Evolutionary conservation across 1,139 yeast species (phyloP).

Genomic region (Arxiozyma bovina): DNA sequence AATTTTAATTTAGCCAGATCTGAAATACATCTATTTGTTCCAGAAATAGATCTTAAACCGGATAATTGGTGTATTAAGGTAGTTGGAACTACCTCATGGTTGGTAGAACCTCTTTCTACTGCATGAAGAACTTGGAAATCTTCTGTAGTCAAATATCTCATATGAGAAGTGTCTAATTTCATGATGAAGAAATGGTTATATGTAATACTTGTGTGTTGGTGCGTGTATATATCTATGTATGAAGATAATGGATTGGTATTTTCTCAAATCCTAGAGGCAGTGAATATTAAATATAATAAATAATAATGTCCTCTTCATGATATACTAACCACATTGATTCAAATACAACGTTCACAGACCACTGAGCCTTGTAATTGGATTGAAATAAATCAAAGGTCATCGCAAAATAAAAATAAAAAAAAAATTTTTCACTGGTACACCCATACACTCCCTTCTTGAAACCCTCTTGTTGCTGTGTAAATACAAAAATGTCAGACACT

Average conservation of each 20-base stretch:
- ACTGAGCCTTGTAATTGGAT: background rate
- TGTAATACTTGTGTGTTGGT: no score
- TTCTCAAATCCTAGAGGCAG: no score
- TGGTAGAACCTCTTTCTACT: constrained; percentile 81
- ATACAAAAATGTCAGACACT: no score
- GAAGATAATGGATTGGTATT: no score
- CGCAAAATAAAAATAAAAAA: background rate
- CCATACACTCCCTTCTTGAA: background rate
- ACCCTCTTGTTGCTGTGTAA: background rate
- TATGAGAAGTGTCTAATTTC: constrained; percentile 88
- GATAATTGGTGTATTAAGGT: constrained; percentile 71
- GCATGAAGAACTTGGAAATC: constrained; percentile 88
- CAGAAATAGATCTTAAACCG: constrained; percentile 66
- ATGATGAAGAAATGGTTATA: constrained; percentile 32
- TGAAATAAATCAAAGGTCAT: background rate
- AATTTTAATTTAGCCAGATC: constrained; percentile 82
- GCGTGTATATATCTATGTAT: no score
- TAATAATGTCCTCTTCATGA: background rate
- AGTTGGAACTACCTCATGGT: constrained; percentile 93
- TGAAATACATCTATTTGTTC: constrained; percentile 68
- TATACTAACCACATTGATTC: no score
- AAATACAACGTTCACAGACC: background rate
- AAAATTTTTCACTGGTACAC: background rate
- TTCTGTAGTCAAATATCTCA: constrained; percentile 85
- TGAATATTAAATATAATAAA: no score